A percentile compares a stretch with the other conserved stretches of the same genome.
These are phyloP conservation scores for Ophiostoma sp. DNA, from an alignment of 2,329 filamentous ascomycete genomes.

Conservation along the genomic window DNA sequence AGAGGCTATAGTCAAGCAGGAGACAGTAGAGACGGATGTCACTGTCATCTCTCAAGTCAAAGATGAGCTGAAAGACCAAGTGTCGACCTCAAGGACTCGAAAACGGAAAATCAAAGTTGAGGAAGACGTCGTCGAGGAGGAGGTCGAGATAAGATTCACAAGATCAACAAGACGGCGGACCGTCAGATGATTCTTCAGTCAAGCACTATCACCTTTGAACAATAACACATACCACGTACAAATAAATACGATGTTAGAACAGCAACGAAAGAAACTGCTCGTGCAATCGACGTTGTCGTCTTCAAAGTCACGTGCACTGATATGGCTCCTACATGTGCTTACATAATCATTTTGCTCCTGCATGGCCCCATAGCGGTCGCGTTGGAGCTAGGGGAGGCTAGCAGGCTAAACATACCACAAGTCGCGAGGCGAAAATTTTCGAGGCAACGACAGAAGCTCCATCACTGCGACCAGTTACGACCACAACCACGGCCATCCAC, in stretches of 20 bases:
- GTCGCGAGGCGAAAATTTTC: conserved; percentile 22
- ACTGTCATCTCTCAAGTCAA: background rate
- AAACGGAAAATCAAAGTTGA: conserved; percentile 12
- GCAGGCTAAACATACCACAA: background rate
- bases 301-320: background rate
- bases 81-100: background rate
- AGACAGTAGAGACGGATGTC: background rate
- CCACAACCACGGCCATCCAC: background rate
- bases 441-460: conserved; percentile 13
- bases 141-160: background rate
- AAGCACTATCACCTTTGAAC: background rate
- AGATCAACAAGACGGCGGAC: background rate
- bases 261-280: background rate
- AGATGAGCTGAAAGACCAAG: background rate
- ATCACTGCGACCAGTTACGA: background rate
- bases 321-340: background rate
- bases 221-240: background rate
- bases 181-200: background rate
- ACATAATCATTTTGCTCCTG: background rate
- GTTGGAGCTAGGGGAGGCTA: conserved; percentile 5
- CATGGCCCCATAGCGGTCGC: background rate
- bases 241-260: background rate
- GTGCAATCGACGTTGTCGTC: background rate
- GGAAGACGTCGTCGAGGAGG: background rate
- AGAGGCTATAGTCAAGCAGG: background rate